These are phyloP conservation scores for Akebia trifoliata DNA, from an alignment of 164 flowering plant species.

Conservation along the genomic window DNA sequence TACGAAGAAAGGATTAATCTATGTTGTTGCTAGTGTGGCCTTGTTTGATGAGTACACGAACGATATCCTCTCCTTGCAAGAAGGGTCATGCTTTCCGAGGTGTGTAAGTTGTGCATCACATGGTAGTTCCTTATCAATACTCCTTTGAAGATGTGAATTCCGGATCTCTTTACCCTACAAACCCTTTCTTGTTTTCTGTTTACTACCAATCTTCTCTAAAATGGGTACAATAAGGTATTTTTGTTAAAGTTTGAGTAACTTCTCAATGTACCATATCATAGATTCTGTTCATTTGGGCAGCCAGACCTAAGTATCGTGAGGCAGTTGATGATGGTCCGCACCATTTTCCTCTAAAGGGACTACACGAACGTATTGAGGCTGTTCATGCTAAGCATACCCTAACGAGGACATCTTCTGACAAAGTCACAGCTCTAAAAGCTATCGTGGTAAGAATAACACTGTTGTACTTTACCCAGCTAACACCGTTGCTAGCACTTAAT, in stretches of 20 bases:
- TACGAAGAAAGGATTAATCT: conserved; percentile 30
- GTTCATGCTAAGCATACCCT: conserved; percentile 17
- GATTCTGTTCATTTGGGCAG: conserved; percentile 20
- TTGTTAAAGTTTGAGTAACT: not conserved
- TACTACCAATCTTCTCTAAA: not conserved
- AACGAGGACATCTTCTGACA: conserved; percentile 24
- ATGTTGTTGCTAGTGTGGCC: conserved; percentile 24
- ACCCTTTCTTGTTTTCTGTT: not conserved
- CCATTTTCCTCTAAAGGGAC: conserved; percentile 11
- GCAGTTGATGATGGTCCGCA: conserved; percentile 6
- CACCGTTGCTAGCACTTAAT: too few relatives aligned
- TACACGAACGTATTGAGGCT: conserved; percentile 16
- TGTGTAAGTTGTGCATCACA: conserved; percentile 6
- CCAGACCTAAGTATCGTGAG: conserved; percentile 30
- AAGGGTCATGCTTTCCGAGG: conserved; percentile 50
- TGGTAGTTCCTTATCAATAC: not conserved
- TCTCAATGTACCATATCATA: not conserved
- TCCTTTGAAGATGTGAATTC: not conserved
- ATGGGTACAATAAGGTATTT: not conserved
- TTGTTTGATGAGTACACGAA: conserved; percentile 41
- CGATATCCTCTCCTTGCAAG: conserved; percentile 29
- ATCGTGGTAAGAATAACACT: conserved; percentile 23
- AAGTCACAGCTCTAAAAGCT: conserved; percentile 20
- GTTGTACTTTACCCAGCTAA: too few relatives aligned
- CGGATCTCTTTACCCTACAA: not conserved